Percentiles rank a stretch among this genome's conserved stretches.
Evolutionary conservation across 176 grass and related monocot genomes (phyloP).

Genomic region (Musa troglodytarum): DNA sequence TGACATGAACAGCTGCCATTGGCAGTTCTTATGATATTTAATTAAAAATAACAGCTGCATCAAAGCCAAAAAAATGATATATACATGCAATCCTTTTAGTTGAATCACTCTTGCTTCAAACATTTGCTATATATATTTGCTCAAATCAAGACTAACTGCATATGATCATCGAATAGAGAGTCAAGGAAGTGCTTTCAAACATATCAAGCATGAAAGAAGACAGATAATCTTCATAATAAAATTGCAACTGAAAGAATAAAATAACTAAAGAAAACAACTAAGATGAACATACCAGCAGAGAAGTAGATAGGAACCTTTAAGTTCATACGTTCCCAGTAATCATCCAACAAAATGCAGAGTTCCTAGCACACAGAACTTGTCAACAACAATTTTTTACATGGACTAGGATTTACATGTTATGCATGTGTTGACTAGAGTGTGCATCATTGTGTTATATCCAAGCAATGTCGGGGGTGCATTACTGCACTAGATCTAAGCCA

Average conservation of each 20-base stretch:
- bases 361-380: slow-evolving; percentile 43
- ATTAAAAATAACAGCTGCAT: no score
- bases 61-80: no score
- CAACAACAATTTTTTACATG: neutral
- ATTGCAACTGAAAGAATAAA: neutral
- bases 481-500: no score
- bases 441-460: no score
- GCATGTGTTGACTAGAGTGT: neutral
- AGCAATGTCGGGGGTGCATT: no score
- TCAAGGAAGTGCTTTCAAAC: neutral
- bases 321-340: slow-evolving; percentile 93
- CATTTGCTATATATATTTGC: no score
- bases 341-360: slow-evolving; percentile 88
- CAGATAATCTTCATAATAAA: neutral
- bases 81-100: no score
- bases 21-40: no score
- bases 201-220: neutral
- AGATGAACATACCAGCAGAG: slow-evolving; percentile 54
- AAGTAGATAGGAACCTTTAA: slow-evolving; percentile 91
- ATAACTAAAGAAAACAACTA: neutral
- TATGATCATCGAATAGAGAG: no score
- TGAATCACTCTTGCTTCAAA: no score
- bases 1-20: no score
- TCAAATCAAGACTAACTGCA: no score
- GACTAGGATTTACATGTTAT: neutral